A percentile compares a stretch with the other conserved stretches of the same genome.
phyloP scores from a whole-genome alignment of 352 stramenopile genomes.

The Globisporangium barbulae region DNA sequence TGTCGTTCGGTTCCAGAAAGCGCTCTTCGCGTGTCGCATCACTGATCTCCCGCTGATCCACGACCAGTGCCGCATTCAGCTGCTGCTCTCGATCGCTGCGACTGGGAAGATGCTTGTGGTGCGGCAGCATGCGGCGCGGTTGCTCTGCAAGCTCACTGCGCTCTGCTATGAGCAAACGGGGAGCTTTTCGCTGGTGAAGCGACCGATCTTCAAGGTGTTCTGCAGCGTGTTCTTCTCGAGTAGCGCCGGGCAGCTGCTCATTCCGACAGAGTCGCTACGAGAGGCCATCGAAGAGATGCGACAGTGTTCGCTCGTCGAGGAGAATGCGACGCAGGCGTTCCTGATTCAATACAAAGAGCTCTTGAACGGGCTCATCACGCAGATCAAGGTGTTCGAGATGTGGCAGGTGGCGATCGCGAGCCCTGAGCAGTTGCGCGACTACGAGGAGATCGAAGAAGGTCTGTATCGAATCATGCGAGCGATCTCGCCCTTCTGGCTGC shows the following conservation, averaged over 20 bases:
- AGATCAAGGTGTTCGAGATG: slow-evolving; percentile 56
- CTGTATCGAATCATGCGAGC: slow-evolving; percentile 40
- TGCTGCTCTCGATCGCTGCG: slow-evolving; percentile 48
- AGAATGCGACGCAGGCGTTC: slow-evolving; percentile 28
- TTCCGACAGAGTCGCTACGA: slow-evolving; percentile 33
- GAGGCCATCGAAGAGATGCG: slow-evolving; percentile 59
- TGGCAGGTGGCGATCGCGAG: slow-evolving; percentile 39
- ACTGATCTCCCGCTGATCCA: slow-evolving; percentile 43
- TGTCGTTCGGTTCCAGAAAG: slow-evolving; percentile 43
- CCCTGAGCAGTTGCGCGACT: slow-evolving; percentile 24
- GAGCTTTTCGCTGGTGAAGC: slow-evolving; percentile 53
- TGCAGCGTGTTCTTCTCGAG: slow-evolving; percentile 42
- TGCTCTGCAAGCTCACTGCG: slow-evolving; percentile 46
- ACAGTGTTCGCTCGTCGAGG: slow-evolving; percentile 22
- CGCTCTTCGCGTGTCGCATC: slow-evolving; percentile 54
- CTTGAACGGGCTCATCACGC: slow-evolving; percentile 45
- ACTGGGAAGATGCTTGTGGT: slow-evolving; percentile 29
- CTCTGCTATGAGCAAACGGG: slow-evolving; percentile 64
- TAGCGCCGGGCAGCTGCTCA: slow-evolving; percentile 7
- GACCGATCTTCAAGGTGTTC: slow-evolving; percentile 43
- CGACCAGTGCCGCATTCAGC: slow-evolving; percentile 42
- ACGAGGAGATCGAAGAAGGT: slow-evolving; percentile 69
- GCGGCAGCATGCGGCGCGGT: slow-evolving; percentile 28
- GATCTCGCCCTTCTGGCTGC: slow-evolving; percentile 54
- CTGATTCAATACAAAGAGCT: slow-evolving; percentile 43